Base-by-base conservation (phyloP, 1,139 yeast species). In the Taphrina sp. region DNA sequence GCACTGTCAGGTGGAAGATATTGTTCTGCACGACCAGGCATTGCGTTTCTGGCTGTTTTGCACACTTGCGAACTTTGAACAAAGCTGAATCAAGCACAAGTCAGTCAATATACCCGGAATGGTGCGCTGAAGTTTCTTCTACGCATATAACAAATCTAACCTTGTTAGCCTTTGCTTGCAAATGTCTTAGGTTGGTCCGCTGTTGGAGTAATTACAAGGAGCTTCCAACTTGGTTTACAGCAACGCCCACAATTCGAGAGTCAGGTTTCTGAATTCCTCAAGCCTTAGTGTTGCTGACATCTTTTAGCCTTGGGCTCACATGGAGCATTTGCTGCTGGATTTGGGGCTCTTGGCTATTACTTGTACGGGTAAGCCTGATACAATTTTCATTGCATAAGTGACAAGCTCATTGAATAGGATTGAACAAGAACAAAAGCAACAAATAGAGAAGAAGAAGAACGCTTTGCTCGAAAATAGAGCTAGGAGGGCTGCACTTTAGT, bases 391-490 rank as follows among this genome's bases (percentile, higher is more conserved):
- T 7, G 17, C 8, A 19, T 12, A 5, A 12, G n/a, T 3, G n/a
- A 17, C 41, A 22, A 37, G 23, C n/a, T n/a, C n/a, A n/a, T n/a
- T n/a, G 23, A 12, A 5, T 17, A 49, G 54, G n/a, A 35, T 49
- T 20, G 54, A 49, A 26, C 46, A 38, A 31, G 45, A 49, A 17
- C 54, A 49, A 24, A 49, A 49, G 26, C 36, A 14, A 24, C 54
- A 49, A 26, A 49, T 49, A n/a, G 54, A 49, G 34, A 49, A 49
- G 46, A 49, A 49, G 34, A 49, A 49, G 41, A 41, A 49, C 17
- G 54, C 54, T 10, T 23, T 49, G 14, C 44, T 49, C 10, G 54
- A 34, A 14, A 38, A 35, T 10, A 41, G 54, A 2, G 54, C 54
- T 17, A 38, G 54, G 26, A 49, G 54, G 23, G 36, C 45, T 14